Conservation (phyloP, 495 filamentous ascomycete genomes). For the Annulohypoxylon nitens region DNA sequence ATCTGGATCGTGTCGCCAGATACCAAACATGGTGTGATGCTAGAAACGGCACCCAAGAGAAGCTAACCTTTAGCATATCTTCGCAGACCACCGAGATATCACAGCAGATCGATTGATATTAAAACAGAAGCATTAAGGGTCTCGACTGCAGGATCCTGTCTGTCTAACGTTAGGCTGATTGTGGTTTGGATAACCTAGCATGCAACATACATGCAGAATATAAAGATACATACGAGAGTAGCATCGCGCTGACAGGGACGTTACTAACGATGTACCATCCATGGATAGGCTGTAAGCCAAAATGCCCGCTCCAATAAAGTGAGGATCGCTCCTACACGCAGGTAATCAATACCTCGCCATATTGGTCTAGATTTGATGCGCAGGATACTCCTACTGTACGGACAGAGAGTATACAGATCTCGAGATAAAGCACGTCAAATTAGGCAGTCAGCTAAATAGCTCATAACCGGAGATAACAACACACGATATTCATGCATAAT, state of each 20-base stretch:
- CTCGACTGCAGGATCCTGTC: not conserved
- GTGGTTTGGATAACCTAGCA: not conserved
- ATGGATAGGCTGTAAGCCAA: not conserved
- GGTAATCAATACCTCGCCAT: constrained; percentile 9
- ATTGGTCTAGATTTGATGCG: constrained; percentile 6
- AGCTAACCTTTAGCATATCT: not conserved
- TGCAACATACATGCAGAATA: not conserved
- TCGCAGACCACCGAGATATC: not conserved
- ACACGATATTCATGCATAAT: constrained; percentile 11
- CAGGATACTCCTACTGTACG: not conserved
- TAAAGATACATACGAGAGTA: constrained; percentile 1
- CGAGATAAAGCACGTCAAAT: constrained; percentile 13
- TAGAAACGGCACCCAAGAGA: not conserved
- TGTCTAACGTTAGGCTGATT: not conserved
- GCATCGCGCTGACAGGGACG: constrained; percentile 5
- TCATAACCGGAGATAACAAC: not conserved
- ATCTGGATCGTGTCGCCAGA: constrained; percentile 10
- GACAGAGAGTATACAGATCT: not conserved
- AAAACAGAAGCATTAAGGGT: constrained; percentile 6
- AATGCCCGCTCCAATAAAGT: not conserved
- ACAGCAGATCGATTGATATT: constrained; percentile 2
- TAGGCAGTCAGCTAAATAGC: constrained; percentile 19
- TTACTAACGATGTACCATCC: not conserved
- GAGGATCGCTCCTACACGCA: not conserved
- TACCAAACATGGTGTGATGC: constrained; percentile 5